Evolutionary conservation across 768 basidiomycete genomes (phyloP).

Genomic region (Gloeophyllum trabeum): DNA sequence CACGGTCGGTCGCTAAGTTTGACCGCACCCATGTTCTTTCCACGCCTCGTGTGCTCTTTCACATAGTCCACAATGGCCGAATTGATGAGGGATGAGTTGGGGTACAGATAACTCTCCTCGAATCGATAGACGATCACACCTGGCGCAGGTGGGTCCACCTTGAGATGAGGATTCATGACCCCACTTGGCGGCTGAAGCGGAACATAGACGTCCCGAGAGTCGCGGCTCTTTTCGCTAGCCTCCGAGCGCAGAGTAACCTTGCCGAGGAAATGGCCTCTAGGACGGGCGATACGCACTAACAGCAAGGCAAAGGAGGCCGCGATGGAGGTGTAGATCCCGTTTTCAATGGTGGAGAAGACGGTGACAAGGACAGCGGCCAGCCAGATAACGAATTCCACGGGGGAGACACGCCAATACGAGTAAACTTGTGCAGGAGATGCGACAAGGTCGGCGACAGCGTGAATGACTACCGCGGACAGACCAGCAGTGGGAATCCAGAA

Average conservation of each 20-base stretch:
- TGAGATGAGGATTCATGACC: slow-evolving; percentile 57
- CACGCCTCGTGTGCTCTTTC: slow-evolving; percentile 64
- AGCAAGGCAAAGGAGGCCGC: slow-evolving; percentile 69
- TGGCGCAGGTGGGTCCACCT: slow-evolving; percentile 67
- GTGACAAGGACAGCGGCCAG: slow-evolving; percentile 79
- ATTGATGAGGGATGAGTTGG: slow-evolving; percentile 64
- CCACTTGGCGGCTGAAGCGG: slow-evolving; percentile 50
- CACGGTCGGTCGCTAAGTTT: slow-evolving; percentile 71
- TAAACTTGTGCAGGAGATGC: slow-evolving; percentile 77
- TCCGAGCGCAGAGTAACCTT: slow-evolving; percentile 52
- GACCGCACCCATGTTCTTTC: slow-evolving; percentile 58
- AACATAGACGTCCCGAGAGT: slow-evolving; percentile 69
- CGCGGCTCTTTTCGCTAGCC: slow-evolving; percentile 20
- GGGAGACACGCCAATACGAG: slow-evolving; percentile 88
- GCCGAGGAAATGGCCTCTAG: slow-evolving; percentile 87
- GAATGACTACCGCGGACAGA: slow-evolving; percentile 92
- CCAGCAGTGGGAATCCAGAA: slow-evolving; percentile 78
- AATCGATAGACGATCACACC: slow-evolving; percentile 89
- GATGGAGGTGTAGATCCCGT: slow-evolving; percentile 86
- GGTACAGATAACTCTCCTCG: slow-evolving; percentile 84
- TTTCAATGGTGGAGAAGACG: slow-evolving; percentile 88
- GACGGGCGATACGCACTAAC: slow-evolving; percentile 77
- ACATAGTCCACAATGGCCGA: slow-evolving; percentile 72
- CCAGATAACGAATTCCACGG: slow-evolving; percentile 89
- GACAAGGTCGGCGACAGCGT: slow-evolving; percentile 83